Base-by-base conservation (phyloP, 2,329 filamentous ascomycete species). In the Trichoderma guizhouense region DNA sequence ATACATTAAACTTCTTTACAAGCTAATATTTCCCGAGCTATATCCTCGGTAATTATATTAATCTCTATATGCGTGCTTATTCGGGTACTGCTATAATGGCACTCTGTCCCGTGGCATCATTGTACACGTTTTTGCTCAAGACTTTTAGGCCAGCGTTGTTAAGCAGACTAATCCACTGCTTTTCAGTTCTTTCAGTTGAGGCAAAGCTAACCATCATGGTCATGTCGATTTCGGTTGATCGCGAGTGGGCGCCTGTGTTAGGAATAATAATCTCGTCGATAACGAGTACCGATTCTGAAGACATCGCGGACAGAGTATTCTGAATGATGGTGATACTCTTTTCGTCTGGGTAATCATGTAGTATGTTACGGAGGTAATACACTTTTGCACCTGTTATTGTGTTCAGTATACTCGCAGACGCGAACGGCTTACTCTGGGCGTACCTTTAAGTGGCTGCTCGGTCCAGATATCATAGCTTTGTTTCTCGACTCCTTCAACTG, bases 331-430 rank as follows among this genome's bases (percentile, higher is more conserved):
- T 39, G 39, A 76, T 66, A 64, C 76, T 77, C 11, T 73, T 74
- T 51, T 73, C 74, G 53, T 77, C 76, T 32, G 76, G 72, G 39
- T 77, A 72, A 53, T 79, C 76, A 71, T 78, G 78, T 66, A 79
- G 51, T 21, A 79, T 76, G n/a, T 77, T 74, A 32, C 77, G 76
- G 51, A 78, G 77, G 67, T 79, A 79, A 65, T 78, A 78, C 6
- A 76, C 75, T 3, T 73, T 72, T 5, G 75, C 77, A 65, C 67
- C 76, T 77, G 24, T n/a, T 12, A 26, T 34, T 14, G 7, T 30
- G 15, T 32, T 60, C 60, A 51, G 47, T 24, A 53, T 24, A 24
- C n/a, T 24, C 11, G 21, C 21, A 24, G 9, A 7, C n/a, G 47
- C 3, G 47, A 24, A 53, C 12, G 11, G 21, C 11, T 53, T 21